These are phyloP conservation scores for Wickerhamiella kurtzmanii DNA, from an alignment of 805 yeast genomes.

Conservation along the genomic window DNA sequence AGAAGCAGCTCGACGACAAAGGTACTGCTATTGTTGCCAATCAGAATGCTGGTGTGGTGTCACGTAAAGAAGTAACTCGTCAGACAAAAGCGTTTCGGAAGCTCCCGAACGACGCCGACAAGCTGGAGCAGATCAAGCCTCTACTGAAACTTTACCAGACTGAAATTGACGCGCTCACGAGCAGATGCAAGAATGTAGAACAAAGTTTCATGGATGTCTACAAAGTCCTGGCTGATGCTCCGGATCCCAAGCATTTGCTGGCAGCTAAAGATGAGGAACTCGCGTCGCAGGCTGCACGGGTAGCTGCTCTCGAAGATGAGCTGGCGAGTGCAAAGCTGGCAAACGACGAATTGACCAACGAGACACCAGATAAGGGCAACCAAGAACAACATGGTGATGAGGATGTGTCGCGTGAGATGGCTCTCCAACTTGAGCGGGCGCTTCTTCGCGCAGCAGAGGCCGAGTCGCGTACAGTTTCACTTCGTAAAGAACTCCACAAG, in stretches of 20 bases:
- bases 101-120: constrained; percentile 44
- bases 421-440: constrained; percentile 60
- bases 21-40: constrained; percentile 58
- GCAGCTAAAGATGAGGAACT: constrained; percentile 45
- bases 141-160: constrained; percentile 67
- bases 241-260: constrained; percentile 78
- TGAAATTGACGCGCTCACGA: constrained; percentile 73
- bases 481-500: constrained; percentile 48
- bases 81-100: constrained; percentile 80
- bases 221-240: constrained; percentile 70
- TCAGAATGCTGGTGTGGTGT: constrained; percentile 52
- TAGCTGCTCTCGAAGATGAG: constrained; percentile 36
- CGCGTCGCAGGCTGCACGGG: constrained; percentile 34
- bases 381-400: constrained; percentile 30
- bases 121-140: constrained; percentile 50
- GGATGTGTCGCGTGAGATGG: constrained; percentile 25
- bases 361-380: constrained; percentile 32
- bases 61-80: constrained; percentile 64
- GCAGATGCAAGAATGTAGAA: constrained; percentile 64
- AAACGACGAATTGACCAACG: constrained; percentile 26
- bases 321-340: constrained; percentile 27
- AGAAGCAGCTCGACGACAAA: constrained; percentile 57
- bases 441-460: constrained; percentile 55
- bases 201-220: constrained; percentile 60
- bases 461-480: constrained; percentile 64